These are phyloP conservation scores for Phytopythium boreale DNA, from an alignment of 352 stramenopile species.

Conservation along the genomic window DNA sequence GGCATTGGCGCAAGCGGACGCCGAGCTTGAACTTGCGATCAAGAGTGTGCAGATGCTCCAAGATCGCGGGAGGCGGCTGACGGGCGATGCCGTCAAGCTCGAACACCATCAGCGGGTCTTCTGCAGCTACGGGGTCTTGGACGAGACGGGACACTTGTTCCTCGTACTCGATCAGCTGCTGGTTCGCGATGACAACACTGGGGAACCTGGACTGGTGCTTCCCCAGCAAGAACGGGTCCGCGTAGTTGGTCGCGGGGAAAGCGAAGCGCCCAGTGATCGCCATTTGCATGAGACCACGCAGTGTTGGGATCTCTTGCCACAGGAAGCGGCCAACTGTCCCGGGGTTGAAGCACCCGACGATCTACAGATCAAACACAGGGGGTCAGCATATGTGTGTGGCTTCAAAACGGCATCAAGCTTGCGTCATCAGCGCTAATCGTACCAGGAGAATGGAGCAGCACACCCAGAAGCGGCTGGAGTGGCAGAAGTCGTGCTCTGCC, in stretches of 20 bases:
- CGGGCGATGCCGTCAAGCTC: constrained; percentile 63
- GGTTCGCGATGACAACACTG: constrained; percentile 56
- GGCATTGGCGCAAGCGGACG: constrained; percentile 71
- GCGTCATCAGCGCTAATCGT: not conserved
- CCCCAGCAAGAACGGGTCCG: constrained; percentile 63
- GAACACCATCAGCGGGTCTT: constrained; percentile 73
- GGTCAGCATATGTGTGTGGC: not conserved
- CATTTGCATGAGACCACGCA: constrained; percentile 86
- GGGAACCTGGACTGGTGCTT: constrained; percentile 48
- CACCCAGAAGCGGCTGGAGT: constrained; percentile 83
- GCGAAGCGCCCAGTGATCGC: constrained; percentile 72
- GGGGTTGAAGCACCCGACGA: constrained; percentile 69
- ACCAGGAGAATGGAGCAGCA: constrained; percentile 84
- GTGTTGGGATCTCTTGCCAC: constrained; percentile 70
- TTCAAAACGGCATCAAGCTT: not conserved
- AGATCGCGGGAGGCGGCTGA: constrained; percentile 62
- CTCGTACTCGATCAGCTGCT: constrained; percentile 69
- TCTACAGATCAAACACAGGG: constrained; percentile 12
- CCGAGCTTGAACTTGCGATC: constrained; percentile 78
- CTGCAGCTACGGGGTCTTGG: constrained; percentile 38
- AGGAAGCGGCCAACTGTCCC: constrained; percentile 73
- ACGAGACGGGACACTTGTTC: constrained; percentile 56
- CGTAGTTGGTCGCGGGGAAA: constrained; percentile 55
- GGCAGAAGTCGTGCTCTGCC: constrained; percentile 71
- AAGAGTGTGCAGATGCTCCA: constrained; percentile 69